These are phyloP conservation scores for Dryas alaskensis DNA, from an alignment of 306 rosid genomes.

Conservation along the genomic window DNA sequence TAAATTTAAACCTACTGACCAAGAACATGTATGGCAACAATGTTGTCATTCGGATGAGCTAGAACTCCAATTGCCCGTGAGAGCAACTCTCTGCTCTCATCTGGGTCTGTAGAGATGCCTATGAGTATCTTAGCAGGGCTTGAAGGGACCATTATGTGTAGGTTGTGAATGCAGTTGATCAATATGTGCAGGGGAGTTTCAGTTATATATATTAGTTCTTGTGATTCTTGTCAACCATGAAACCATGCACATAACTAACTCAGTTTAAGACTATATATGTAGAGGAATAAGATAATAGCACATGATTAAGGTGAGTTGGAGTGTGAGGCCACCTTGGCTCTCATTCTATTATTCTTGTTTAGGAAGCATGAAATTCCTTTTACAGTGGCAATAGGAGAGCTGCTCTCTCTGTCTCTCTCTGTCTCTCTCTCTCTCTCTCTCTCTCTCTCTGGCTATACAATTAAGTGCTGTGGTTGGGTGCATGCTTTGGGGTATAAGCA, in stretches of 20 bases:
- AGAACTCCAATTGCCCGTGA: conserved; percentile 69
- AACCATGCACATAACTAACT: conserved; percentile 15
- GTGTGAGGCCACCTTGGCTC: conserved; percentile 61
- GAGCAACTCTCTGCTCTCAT: conserved; percentile 68
- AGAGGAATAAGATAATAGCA: conserved; percentile 2
- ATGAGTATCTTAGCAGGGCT: conserved; percentile 61
- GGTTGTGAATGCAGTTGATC: neutral
- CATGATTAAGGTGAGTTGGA: conserved; percentile 76
- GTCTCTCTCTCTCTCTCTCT: conserved; percentile 21
- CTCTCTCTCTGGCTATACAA: conserved; percentile 35
- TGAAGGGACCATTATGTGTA: conserved; percentile 38
- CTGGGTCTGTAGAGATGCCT: conserved; percentile 63
- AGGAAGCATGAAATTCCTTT: conserved; percentile 68
- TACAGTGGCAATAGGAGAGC: conserved; percentile 26
- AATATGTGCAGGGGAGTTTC: conserved; percentile 9
- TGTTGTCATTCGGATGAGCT: conserved; percentile 73
- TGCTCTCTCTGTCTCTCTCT: conserved; percentile 7
- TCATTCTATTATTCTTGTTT: conserved; percentile 60
- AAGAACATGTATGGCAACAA: conserved; percentile 78
- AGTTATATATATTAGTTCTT: conserved; percentile 15
- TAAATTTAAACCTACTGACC: conserved; percentile 45
- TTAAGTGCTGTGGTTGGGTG: conserved; percentile 83
- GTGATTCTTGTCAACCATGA: conserved; percentile 34
- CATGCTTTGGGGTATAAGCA: conserved; percentile 98
- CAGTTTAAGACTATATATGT: conserved; percentile 44